Percentiles rank a stretch among this genome's conserved stretches.
phyloP scores from a whole-genome alignment of 495 filamentous ascomycete species.

The Bryoglossum gracile region DNA sequence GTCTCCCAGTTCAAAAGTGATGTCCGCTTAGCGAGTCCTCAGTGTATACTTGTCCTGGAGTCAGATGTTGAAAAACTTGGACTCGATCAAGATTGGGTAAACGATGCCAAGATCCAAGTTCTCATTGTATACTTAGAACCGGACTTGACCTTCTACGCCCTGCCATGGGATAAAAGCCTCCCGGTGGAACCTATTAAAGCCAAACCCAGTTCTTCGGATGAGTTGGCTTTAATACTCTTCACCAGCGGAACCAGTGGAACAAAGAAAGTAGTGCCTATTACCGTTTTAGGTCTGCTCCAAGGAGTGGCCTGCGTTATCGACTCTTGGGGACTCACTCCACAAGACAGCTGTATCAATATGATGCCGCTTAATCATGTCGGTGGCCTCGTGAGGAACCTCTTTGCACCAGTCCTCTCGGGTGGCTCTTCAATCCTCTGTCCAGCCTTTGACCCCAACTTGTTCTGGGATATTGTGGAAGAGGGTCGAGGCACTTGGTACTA shows the following conservation, averaged over 20 bases:
- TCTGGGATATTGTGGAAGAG: constrained; percentile 40
- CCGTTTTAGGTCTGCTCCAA: neutral
- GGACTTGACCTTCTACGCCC: neutral
- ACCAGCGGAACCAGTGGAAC: constrained; percentile 41
- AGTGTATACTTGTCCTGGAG: neutral
- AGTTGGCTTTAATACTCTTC: constrained; percentile 37
- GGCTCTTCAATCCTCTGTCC: constrained; percentile 38
- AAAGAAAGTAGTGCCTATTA: constrained; percentile 34
- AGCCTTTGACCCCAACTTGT: constrained; percentile 39
- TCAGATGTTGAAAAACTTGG: constrained; percentile 1
- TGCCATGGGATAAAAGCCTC: neutral
- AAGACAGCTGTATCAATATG: constrained; percentile 38
- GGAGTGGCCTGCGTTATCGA: neutral
- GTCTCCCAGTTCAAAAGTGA: constrained; percentile 1
- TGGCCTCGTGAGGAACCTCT: constrained; percentile 35
- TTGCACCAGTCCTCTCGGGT: constrained; percentile 34
- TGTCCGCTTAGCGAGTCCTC: neutral
- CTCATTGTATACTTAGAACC: neutral
- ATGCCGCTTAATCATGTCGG: constrained; percentile 44
- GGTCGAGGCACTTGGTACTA: constrained; percentile 40
- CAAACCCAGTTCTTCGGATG: constrained; percentile 3
- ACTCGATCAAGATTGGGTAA: neutral
- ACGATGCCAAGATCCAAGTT: neutral
- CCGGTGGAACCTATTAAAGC: neutral
- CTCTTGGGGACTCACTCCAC: constrained; percentile 17